A percentile compares a stretch with the other conserved stretches of the same genome.
These are phyloP conservation scores for Kalanchoe fedtschenkoi DNA, from an alignment of 164 flowering plant genomes.

Conservation along the genomic window DNA sequence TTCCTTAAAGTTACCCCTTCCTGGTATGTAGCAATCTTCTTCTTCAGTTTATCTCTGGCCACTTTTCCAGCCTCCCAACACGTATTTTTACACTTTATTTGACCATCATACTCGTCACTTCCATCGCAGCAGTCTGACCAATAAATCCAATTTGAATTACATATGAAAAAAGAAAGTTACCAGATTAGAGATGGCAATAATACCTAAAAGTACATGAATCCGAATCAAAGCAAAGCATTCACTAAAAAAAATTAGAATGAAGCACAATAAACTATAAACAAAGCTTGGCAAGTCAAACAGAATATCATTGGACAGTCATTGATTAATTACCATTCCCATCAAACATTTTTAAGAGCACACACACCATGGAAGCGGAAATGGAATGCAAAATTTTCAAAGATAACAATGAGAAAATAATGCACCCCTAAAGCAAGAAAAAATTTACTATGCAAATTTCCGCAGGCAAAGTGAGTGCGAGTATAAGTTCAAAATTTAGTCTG, in stretches of 20 bases:
- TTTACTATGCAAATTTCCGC: no score
- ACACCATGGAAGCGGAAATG: no score
- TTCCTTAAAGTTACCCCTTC: slow-evolving; percentile 59
- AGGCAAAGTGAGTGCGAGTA: no score
- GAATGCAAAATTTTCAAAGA: no score
- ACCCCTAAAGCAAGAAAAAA: no score
- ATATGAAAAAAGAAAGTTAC: neutral
- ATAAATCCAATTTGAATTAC: neutral
- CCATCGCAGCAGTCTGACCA: slow-evolving; percentile 95
- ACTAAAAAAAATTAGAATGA: neutral
- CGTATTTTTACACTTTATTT: slow-evolving; percentile 62
- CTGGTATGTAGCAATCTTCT: slow-evolving; percentile 68
- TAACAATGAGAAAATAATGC: no score
- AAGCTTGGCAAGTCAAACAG: neutral
- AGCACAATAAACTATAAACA: neutral
- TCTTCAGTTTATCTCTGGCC: slow-evolving; percentile 78
- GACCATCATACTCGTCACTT: slow-evolving; percentile 89
- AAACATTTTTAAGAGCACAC: no score
- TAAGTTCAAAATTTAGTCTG: no score
- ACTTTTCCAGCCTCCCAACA: slow-evolving; percentile 98
- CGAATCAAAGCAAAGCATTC: no score
- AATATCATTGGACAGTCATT: no score
- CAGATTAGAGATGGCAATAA: no score
- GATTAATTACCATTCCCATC: no score
- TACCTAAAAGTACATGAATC: neutral